Evolutionary conservation across 2,329 filamentous ascomycete genomes (phyloP).

Genomic region (Fusarium armeniacum): DNA sequence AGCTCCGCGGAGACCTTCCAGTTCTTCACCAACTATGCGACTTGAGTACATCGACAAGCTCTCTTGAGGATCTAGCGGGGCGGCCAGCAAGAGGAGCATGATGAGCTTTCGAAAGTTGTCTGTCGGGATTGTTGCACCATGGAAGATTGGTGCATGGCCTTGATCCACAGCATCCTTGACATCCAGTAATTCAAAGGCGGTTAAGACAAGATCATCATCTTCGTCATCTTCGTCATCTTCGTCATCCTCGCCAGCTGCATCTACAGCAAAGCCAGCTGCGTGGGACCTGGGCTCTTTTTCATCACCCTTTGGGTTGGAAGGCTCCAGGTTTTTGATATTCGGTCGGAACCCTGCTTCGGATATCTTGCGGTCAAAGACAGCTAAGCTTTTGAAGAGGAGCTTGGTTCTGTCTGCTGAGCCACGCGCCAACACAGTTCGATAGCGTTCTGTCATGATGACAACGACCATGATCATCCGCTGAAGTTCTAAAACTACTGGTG

Average conservation of each 20-base stretch:
- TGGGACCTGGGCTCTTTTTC: conserved; percentile 31
- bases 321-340: background rate
- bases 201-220: conserved; percentile 75
- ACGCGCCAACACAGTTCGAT: conserved; percentile 72
- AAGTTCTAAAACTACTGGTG: conserved; percentile 77
- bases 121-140: conserved; percentile 77
- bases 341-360: conserved; percentile 48
- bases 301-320: conserved; percentile 27
- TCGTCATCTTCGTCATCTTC: conserved; percentile 65
- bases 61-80: conserved; percentile 75
- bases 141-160: conserved; percentile 64
- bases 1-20: conserved; percentile 70
- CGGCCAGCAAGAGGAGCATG: conserved; percentile 76
- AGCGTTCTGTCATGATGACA: conserved; percentile 78
- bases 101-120: conserved; percentile 80
- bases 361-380: conserved; percentile 75
- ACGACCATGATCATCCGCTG: conserved; percentile 80
- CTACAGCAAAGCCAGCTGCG: conserved; percentile 61
- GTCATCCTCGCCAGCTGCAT: conserved; percentile 61
- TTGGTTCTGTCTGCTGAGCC: conserved; percentile 71
- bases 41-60: conserved; percentile 72
- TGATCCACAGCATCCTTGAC: conserved; percentile 72
- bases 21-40: conserved; percentile 67
- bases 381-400: conserved; percentile 78
- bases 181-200: conserved; percentile 77